Percentiles rank a stretch among this genome's conserved stretches.
Evolutionary conservation across 1,139 yeast genomes (phyloP).

Genomic region (Suhomyces coccinellae): DNA sequence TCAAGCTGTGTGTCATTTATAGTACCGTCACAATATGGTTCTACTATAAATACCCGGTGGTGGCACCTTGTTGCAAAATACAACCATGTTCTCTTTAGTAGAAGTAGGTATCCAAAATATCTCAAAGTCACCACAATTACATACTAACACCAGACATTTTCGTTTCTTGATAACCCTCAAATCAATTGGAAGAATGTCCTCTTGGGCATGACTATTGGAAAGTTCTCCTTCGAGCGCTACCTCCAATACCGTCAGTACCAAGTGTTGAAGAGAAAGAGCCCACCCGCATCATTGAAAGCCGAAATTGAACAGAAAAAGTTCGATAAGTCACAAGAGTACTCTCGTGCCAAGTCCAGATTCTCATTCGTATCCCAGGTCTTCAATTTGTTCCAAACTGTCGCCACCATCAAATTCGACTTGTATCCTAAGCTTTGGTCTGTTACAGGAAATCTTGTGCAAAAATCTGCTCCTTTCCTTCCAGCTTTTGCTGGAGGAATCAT

Average conservation of each 20-base stretch:
- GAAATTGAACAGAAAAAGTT: slow-evolving; percentile 74
- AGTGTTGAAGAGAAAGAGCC: slow-evolving; percentile 53
- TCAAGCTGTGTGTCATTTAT: not conserved
- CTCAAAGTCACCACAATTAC: not conserved
- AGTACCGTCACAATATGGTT: not conserved
- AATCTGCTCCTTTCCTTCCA: slow-evolving; percentile 38
- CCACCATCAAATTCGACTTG: slow-evolving; percentile 58
- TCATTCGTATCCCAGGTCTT: slow-evolving; percentile 56
- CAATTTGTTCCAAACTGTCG: slow-evolving; percentile 56
- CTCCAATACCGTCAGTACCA: slow-evolving; percentile 75
- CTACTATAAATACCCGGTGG: not conserved
- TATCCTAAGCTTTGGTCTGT: slow-evolving; percentile 69
- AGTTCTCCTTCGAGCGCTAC: slow-evolving; percentile 72
- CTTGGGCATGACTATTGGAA: slow-evolving; percentile 73
- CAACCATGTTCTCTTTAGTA: slow-evolving; percentile 21
- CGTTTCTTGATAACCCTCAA: slow-evolving; percentile 53
- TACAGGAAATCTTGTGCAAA: slow-evolving; percentile 44
- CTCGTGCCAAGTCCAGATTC: slow-evolving; percentile 78
- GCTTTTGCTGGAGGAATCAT: slow-evolving; percentile 53
- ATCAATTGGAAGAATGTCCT: slow-evolving; percentile 80
- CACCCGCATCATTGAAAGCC: slow-evolving; percentile 64
- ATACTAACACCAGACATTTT: slow-evolving; percentile 23
- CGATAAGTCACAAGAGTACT: slow-evolving; percentile 74
- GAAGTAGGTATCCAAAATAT: slow-evolving; percentile 18
- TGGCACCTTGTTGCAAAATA: not conserved